Evolutionary conservation across 2,329 filamentous ascomycete genomes (phyloP).

Genomic region (Xylariales sp.): DNA sequence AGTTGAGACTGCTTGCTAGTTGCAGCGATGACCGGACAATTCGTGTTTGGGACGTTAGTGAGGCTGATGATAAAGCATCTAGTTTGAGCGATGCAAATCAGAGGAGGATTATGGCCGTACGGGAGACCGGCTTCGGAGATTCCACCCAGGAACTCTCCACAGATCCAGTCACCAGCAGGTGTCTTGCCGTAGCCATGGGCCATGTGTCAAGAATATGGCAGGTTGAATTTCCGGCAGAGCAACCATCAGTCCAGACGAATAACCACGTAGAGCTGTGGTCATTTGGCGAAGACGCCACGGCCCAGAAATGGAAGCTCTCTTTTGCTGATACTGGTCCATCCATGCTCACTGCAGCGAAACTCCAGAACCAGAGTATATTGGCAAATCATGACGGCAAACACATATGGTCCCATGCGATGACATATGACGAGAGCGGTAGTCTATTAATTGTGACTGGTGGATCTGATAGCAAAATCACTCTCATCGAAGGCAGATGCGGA

Average conservation of each 20-base stretch:
- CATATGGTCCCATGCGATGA: constrained; percentile 69
- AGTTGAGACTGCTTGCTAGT: constrained; percentile 68
- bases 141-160: constrained; percentile 22
- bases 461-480: constrained; percentile 68
- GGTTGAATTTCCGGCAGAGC: constrained; percentile 57
- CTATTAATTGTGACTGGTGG: constrained; percentile 67
- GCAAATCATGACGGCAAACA: constrained; percentile 80
- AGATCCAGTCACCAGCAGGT: constrained; percentile 28
- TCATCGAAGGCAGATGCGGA: constrained; percentile 16
- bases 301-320: constrained; percentile 64
- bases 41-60: constrained; percentile 78
- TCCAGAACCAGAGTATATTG: constrained; percentile 52
- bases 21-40: constrained; percentile 95
- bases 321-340: constrained; percentile 21
- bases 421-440: constrained; percentile 22
- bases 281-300: constrained; percentile 79
- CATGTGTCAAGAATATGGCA: constrained; percentile 90
- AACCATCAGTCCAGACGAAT: constrained; percentile 12
- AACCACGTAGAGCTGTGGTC: constrained; percentile 57
- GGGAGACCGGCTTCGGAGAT: constrained; percentile 61
- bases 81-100: constrained; percentile 23
- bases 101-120: constrained; percentile 26
- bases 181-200: constrained; percentile 73
- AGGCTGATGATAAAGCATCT: constrained; percentile 30
- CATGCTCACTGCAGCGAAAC: constrained; percentile 14